Conservation (phyloP, 768 basidiomycete species). For the Coprinopsis sp. region DNA sequence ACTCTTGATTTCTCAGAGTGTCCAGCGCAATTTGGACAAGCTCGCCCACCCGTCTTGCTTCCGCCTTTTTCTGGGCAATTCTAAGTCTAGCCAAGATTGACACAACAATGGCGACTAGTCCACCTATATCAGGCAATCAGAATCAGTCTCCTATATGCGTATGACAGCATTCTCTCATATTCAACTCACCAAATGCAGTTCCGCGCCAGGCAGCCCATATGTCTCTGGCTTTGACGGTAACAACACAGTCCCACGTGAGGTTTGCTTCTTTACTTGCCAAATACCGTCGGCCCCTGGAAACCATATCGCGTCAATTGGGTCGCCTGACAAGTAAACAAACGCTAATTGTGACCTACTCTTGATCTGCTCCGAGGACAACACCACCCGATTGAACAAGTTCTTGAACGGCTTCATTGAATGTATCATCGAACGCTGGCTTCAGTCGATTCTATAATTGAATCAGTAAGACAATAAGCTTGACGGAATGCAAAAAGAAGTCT, state of each 20-base stretch:
- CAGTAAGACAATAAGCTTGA: conserved; percentile 14
- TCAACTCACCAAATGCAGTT: conserved; percentile 54
- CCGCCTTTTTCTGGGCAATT: conserved; percentile 48
- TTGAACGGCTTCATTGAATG: conserved; percentile 75
- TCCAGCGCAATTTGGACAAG: conserved; percentile 79
- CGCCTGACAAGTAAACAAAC: conserved; percentile 5
- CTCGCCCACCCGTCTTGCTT: conserved; percentile 61
- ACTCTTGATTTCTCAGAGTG: conserved; percentile 76
- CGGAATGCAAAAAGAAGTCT: conserved; percentile 2
- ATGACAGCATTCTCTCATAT: neutral
- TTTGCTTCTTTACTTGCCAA: conserved; percentile 68
- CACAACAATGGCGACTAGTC: conserved; percentile 22
- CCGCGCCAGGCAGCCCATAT: conserved; percentile 65
- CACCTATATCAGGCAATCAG: conserved; percentile 10
- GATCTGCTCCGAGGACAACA: conserved; percentile 60
- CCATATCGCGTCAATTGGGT: conserved; percentile 6
- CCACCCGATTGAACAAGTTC: conserved; percentile 73
- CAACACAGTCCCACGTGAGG: conserved; percentile 60
- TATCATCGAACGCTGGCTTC: conserved; percentile 58
- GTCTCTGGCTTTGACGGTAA: conserved; percentile 62
- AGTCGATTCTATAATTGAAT: conserved; percentile 44
- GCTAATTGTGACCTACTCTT: conserved; percentile 43
- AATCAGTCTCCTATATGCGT: conserved; percentile 15
- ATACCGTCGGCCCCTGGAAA: conserved; percentile 61
- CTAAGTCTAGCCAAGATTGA: conserved; percentile 33